A percentile compares a stretch with the other conserved stretches of the same genome.
Evolutionary conservation across 495 filamentous ascomycete species (phyloP).

Genomic region (Neurospora sp.): DNA sequence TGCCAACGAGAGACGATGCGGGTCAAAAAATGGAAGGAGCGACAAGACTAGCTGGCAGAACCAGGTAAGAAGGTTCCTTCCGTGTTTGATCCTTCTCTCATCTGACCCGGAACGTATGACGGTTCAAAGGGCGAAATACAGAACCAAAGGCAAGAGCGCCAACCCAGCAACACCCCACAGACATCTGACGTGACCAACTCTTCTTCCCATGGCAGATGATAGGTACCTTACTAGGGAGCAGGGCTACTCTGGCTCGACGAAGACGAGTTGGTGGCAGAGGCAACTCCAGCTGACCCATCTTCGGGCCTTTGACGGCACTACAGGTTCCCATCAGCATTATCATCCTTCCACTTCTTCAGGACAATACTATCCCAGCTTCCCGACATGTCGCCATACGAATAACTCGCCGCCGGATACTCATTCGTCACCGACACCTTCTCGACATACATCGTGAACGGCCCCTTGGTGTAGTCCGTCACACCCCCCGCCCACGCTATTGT

Average conservation of each 20-base stretch:
- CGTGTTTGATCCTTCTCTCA: background rate
- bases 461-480: slow-evolving; percentile 56
- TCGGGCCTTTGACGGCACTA: background rate
- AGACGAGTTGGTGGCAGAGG: background rate
- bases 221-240: background rate
- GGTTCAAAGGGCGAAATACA: background rate
- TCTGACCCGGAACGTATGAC: background rate
- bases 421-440: slow-evolving; percentile 61
- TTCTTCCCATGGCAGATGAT: background rate
- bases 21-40: background rate
- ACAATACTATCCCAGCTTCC: slow-evolving; percentile 61
- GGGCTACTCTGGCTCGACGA: background rate
- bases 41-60: background rate
- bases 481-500: slow-evolving; percentile 87
- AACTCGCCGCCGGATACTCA: slow-evolving; percentile 56
- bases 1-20: background rate
- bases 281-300: background rate
- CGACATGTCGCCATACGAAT: slow-evolving; percentile 55
- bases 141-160: background rate
- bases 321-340: background rate
- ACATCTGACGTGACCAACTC: background rate
- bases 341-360: background rate
- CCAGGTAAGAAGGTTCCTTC: background rate
- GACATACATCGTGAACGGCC: slow-evolving; percentile 73
- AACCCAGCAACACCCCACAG: background rate